Base-by-base conservation (phyloP, 2,329 filamentous ascomycete species). In the Fusarium sarcochroum region DNA sequence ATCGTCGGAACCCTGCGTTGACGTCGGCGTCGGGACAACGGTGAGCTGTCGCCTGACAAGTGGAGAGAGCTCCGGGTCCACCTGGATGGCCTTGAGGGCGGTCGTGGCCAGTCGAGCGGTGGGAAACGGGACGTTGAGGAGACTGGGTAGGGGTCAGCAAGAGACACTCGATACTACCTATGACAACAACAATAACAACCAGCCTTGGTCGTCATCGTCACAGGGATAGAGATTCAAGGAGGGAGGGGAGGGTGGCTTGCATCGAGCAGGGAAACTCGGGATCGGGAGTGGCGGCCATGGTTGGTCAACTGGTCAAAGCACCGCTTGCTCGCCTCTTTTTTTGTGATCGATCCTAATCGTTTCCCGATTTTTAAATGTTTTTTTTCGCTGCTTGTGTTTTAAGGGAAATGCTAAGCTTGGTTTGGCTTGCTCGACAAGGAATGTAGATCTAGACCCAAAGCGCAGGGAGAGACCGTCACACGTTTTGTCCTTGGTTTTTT, bases 41-140 rank as follows among this genome's bases (percentile, higher is more conserved):
- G 85, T 83, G 69, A 98, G 91, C 3, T 86, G 83, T 58, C 95
- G 90, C 45, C 85, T 87, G 56, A 98, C 95, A 13, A 96, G 87
- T 15, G 92, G 88, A 2, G 95, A 98, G 49, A 98, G 87, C 78
- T 99, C 96, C 65, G 90, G 87, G 80, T 99, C 96, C 72, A 98
- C 94, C 60, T 90, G 85, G 42, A 98, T 86, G 38, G 93, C 88
- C 72, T 87, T 87, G 35, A 93, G 86, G 42, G 95, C 94, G 47
- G 91, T 89, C 46, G 85, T 86, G 52, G 95, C 94, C 46, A 98
- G 89, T 66, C 93, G 91, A 35, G 89, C 79, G 40, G 90, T 92
- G 20, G 94, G 94, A 76, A 98, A 91, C 44, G 96, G 95, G 61
- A 96, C 86, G 73, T 90, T 85, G 66, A 97, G 87, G 62, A 86